phyloP scores from a whole-genome alignment of 768 basidiomycete species.

The Pholiota molesta region DNA sequence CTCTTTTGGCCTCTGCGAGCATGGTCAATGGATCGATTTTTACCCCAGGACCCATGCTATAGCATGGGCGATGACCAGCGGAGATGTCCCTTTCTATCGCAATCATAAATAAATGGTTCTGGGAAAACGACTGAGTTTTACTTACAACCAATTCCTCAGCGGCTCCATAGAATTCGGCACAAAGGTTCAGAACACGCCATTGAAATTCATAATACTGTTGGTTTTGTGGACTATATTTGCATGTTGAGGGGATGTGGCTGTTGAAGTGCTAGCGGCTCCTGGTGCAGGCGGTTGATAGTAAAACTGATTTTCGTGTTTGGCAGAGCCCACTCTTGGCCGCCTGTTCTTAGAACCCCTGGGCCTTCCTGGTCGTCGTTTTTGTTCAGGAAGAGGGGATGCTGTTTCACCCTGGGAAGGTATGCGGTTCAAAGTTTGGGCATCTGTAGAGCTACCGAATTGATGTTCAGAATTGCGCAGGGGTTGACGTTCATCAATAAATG shows the following conservation, averaged over 20 bases:
- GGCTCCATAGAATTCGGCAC: constrained; percentile 84
- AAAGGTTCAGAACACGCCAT: constrained; percentile 80
- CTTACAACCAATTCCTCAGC: constrained; percentile 83
- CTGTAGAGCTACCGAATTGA: constrained; percentile 22
- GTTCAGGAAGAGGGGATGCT: constrained; percentile 39
- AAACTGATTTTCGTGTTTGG: constrained; percentile 44
- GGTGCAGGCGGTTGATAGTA: constrained; percentile 43
- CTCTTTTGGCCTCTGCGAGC: constrained; percentile 75
- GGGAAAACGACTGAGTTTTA: constrained; percentile 21
- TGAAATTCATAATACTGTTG: constrained; percentile 86
- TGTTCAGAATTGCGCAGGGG: constrained; percentile 5
- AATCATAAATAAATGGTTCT: constrained; percentile 16
- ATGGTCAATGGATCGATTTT: constrained; percentile 77
- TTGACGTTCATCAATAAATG: not conserved
- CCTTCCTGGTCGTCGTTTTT: constrained; percentile 76
- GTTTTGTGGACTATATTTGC: constrained; percentile 64
- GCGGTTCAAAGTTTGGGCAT: constrained; percentile 21
- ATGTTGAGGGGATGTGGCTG: constrained; percentile 40
- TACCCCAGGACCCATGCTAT: constrained; percentile 68
- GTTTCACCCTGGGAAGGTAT: constrained; percentile 30
- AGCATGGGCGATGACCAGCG: constrained; percentile 78
- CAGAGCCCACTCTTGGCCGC: constrained; percentile 41
- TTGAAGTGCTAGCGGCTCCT: constrained; percentile 27
- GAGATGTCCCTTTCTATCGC: constrained; percentile 58
- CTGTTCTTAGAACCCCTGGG: constrained; percentile 82